A percentile compares a stretch with the other conserved stretches of the same genome.
Conservation (phyloP, 2,329 filamentous ascomycete genomes). For the Metarhizium humberi region DNA sequence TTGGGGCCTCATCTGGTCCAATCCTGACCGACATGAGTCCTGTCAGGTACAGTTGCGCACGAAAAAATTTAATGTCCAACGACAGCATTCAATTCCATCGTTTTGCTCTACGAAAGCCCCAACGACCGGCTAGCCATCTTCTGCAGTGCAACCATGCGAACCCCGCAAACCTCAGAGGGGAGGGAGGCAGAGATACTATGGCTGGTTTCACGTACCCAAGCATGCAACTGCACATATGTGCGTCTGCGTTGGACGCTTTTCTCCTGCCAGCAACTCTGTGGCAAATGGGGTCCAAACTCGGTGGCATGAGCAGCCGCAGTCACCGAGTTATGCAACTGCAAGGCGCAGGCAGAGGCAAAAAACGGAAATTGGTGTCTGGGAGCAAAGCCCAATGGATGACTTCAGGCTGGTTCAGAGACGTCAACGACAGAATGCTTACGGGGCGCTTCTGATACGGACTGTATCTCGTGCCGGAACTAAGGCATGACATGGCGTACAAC, state of each 20-base stretch:
- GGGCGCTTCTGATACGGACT: background rate
- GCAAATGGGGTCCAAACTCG: constrained; percentile 1
- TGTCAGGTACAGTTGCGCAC: background rate
- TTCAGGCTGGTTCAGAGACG: background rate
- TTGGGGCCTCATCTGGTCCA: background rate
- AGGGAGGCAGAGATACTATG: background rate
- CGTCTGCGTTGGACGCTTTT: background rate
- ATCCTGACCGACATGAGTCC: background rate
- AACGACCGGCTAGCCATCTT: constrained; percentile 3
- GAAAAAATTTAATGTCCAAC: background rate
- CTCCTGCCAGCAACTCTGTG: constrained; percentile 2
- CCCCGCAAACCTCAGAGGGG: constrained; percentile 6
- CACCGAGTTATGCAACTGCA: background rate
- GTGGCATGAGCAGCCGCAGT: constrained; percentile 2
- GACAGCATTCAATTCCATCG: background rate
- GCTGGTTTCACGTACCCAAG: background rate
- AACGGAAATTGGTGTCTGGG: background rate
- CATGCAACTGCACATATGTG: background rate
- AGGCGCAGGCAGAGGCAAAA: background rate
- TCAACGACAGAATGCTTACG: background rate
- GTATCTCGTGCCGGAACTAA: background rate
- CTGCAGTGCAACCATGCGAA: constrained; percentile 10
- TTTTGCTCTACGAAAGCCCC: background rate
- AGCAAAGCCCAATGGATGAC: background rate
- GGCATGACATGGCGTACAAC: background rate